Base-by-base conservation (phyloP, 1,139 yeast species). In the Ogataea hybrid region DNA sequence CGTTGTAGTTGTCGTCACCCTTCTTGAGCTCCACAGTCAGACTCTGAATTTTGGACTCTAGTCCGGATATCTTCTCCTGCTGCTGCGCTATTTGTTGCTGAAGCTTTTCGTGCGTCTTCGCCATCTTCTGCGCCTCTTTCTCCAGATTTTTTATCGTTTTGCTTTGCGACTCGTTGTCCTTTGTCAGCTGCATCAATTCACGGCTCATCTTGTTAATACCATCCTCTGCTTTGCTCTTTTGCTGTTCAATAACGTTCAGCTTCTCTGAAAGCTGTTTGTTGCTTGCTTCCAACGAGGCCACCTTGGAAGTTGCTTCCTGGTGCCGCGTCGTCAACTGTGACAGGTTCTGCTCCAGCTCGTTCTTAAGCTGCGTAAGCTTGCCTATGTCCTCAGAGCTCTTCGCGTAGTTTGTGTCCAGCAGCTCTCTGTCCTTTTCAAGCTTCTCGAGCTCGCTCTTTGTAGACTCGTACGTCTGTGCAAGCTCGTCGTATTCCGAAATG, bases 141-240 rank as follows among this genome's bases (percentile, higher is more conserved):
- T 65, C 76, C 61, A 59, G 59, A 44, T 45, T 58, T 48, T 61
- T 71, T 50, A 75, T 60, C 11, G 65, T 66, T 33, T 68, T 68
- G 37, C 79, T 84, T 2, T 73, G 54, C 0, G 74, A 75, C 2
- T 73, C 77, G 46, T 81, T 81, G 27, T 79, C 80, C 45, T 78
- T 78, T 1, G 80, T 74, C 32, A 88, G 65, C 32, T 75, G 76
- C 59, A 88, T 77, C 28, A 90, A 67, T 50, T 89, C 97, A 34
- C 92, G 71, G 46, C 84, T 84, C 96, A 90, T 87, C 53, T 88
- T 88, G 59, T 88, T 90, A 43, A 90, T 83, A 5, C 96, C 97
- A 48, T 79, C 82, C 55, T 90, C 97, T 1, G 92, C 86, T 49
- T 79, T 84, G 22, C 73, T 71, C 54, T 84, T 85, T 7, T 76